Evolutionary conservation across 2,329 filamentous ascomycete species (phyloP).

Genomic region (Aspergillus sp.): DNA sequence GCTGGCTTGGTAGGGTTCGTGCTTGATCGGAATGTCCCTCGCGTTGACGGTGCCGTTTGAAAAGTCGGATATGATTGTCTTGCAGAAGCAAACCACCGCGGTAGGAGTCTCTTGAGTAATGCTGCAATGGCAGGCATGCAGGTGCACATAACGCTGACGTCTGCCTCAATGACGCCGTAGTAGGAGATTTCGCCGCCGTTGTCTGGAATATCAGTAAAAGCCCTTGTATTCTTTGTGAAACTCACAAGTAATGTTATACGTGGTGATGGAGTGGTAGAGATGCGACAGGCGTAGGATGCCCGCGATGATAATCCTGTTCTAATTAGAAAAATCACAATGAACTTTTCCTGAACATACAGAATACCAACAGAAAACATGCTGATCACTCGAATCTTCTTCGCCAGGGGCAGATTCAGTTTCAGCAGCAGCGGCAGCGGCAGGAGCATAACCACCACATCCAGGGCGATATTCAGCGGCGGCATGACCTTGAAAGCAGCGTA

Average conservation of each 20-base stretch:
- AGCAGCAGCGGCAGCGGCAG: slow-evolving; percentile 3
- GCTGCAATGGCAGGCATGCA: slow-evolving; percentile 9
- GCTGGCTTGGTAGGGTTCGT: too few species aligned
- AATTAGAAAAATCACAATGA: background rate
- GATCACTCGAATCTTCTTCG: slow-evolving; percentile 5
- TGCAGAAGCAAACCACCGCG: slow-evolving; percentile 3
- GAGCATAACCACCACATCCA: slow-evolving; percentile 4
- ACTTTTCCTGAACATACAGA: background rate
- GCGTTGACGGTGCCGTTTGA: too few species aligned
- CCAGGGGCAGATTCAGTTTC: background rate
- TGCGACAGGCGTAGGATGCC: slow-evolving; percentile 6
- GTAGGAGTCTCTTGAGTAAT: background rate
- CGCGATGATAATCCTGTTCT: slow-evolving; percentile 3
- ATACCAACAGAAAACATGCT: slow-evolving; percentile 8
- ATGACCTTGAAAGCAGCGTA: slow-evolving; percentile 1
- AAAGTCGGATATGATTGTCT: background rate
- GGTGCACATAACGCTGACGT: slow-evolving; percentile 10
- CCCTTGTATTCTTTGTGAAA: background rate
- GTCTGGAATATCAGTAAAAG: background rate
- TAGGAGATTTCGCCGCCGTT: slow-evolving; percentile 9
- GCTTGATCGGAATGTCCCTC: too few species aligned
- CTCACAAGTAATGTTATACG: slow-evolving; percentile 12
- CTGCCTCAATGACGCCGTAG: slow-evolving; percentile 8
- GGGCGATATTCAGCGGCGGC: slow-evolving; percentile 2
- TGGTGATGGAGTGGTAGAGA: slow-evolving; percentile 6